Base-by-base conservation (phyloP, 768 basidiomycete genomes). In the Collybia sp. region DNA sequence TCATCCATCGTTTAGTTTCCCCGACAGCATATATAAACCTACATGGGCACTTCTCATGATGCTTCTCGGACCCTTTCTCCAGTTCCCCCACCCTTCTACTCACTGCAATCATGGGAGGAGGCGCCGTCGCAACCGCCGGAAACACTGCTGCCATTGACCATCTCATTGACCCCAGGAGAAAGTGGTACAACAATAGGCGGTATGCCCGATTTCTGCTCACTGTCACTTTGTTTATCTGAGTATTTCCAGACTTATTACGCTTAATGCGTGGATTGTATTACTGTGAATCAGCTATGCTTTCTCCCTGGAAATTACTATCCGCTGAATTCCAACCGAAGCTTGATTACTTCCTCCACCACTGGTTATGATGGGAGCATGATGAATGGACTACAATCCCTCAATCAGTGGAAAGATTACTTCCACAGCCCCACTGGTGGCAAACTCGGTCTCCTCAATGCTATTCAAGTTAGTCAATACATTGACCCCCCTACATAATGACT, bases 341-440 rank as follows among this genome's bases (percentile, higher is more conserved):
- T 52, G 52, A 83, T 87, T 58, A 87, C 85, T 10, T 85, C 85
- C 18, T 83, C 82, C 12, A 85, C 80, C 40, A 85, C 80, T 59
- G 86, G 85, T 43, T 88, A 82, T 58, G 86, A 88, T 56, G 83
- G 83, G 49, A 81, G 78, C 60, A 80, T 87, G 79, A 85, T 87
- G 85, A 87, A 88, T 63, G 83, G 83, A 60, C 70, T 90, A 34
- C 87, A 90, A 63, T 76, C 77, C 40, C 69, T 88, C 48, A 45
- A 57, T n/a, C 77, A 82, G 51, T 90, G 88, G 88, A 61, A 70
- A 39, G 39, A 49, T 6, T 83, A 79, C 56, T 89, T 90, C 62
- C 49, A 69, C 45, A 13, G 67, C 44, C 87, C 88, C 12, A 63
- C 68, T 13, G 75, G 77, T 36, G 69, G 75, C 30, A 80, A 65